phyloP scores from a whole-genome alignment of 805 yeast genomes.

The Wickerhamomyces queroliae region DNA sequence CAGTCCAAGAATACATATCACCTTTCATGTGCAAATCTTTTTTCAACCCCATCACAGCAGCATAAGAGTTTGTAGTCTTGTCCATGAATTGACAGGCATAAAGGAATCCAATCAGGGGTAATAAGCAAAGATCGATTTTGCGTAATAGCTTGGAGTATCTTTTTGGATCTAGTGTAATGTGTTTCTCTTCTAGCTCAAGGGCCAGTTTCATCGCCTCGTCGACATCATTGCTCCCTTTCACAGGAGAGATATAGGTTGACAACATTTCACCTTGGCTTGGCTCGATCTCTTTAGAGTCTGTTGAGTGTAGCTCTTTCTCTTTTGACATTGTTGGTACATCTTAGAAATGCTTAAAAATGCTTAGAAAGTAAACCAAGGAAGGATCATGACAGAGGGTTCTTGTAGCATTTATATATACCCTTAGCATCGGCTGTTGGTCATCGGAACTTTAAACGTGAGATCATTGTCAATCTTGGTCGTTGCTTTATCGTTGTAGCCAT shows the following conservation, averaged over 20 bases:
- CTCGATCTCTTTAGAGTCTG: neutral
- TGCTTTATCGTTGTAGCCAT: no score
- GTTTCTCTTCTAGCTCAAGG: constrained; percentile 4
- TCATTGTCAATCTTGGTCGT: no score
- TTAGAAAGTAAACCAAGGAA: no score
- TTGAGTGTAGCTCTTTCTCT: neutral
- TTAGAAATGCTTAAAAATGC: no score
- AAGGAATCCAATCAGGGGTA: constrained; percentile 31
- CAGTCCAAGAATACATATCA: constrained; percentile 36
- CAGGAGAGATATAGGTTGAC: neutral
- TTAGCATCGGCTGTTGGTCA: no score
- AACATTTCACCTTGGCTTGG: neutral
- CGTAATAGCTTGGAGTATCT: constrained; percentile 27
- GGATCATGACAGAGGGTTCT: no score
- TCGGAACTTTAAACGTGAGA: no score
- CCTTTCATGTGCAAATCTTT: constrained; percentile 36
- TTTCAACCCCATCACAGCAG: constrained; percentile 38
- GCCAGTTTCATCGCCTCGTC: constrained; percentile 11
- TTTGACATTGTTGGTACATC: constrained; percentile 5
- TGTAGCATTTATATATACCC: no score
- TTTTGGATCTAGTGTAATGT: constrained; percentile 15
- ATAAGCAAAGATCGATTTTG: constrained; percentile 31
- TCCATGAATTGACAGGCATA: constrained; percentile 37
- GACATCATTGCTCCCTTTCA: constrained; percentile 13
- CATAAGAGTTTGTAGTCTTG: constrained; percentile 33